Evolutionary conservation across 2,329 filamentous ascomycete species (phyloP).

Genomic region (Arachnomyces sp.): DNA sequence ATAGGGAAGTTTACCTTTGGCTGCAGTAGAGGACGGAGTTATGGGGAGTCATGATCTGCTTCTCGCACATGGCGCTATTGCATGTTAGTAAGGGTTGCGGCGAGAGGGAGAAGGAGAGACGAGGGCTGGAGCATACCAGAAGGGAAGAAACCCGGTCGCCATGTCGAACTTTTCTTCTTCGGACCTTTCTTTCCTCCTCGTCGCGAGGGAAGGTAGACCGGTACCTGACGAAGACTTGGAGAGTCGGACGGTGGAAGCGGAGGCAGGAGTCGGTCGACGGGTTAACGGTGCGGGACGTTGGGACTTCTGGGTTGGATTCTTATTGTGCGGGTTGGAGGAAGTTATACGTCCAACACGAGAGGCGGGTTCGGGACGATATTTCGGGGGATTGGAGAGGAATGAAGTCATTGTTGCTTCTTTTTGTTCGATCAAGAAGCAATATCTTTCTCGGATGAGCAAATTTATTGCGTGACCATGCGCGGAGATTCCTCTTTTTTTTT

Average conservation of each 20-base stretch:
- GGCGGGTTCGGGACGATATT: neutral
- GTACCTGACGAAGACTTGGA: too few relatives aligned
- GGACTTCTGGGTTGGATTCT: neutral
- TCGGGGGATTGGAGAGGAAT: too few relatives aligned
- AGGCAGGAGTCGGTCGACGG: neutral
- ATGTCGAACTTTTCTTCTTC: slow-evolving; percentile 30
- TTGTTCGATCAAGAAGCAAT: too few relatives aligned
- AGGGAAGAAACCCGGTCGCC: slow-evolving; percentile 39
- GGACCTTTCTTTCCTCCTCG: slow-evolving; percentile 14
- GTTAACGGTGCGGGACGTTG: neutral
- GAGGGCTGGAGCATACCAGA: slow-evolving; percentile 30
- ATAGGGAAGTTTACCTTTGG: slow-evolving; percentile 43
- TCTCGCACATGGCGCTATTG: slow-evolving; percentile 56
- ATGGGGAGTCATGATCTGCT: slow-evolving; percentile 55
- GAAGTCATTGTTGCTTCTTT: too few relatives aligned
- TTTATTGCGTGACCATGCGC: too few relatives aligned
- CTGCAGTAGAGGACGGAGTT: slow-evolving; percentile 58
- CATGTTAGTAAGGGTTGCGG: slow-evolving; percentile 6
- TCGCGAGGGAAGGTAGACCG: slow-evolving; percentile 20
- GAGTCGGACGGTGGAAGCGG: slow-evolving; percentile 8
- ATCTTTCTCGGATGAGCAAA: too few relatives aligned
- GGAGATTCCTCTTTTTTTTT: too few relatives aligned
- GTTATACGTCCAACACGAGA: neutral
- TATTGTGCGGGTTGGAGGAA: too few relatives aligned
- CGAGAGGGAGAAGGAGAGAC: slow-evolving; percentile 2